Percentiles rank a stretch among this genome's conserved stretches.
Evolutionary conservation across 2,329 filamentous ascomycete genomes (phyloP).

Genomic region (Sporothrix euskadiensis): DNA sequence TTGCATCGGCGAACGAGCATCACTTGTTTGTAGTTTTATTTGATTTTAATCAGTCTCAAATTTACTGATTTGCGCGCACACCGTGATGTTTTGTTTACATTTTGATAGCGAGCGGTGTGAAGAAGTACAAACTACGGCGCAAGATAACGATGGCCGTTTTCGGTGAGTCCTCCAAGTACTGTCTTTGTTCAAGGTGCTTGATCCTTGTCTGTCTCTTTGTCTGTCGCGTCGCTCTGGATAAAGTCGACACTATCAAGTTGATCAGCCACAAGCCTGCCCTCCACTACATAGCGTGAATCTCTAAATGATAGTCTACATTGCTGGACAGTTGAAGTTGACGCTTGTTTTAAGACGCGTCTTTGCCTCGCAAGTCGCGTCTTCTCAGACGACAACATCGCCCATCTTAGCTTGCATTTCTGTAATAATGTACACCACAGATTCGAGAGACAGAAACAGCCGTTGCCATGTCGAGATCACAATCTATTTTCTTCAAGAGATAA

Average conservation of each 20-base stretch:
- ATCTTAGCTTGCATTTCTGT: background rate
- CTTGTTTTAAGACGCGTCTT: background rate
- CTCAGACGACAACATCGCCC: background rate
- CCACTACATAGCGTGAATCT: background rate
- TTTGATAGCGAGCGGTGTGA: background rate
- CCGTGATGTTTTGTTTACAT: constrained; percentile 1
- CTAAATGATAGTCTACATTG: background rate
- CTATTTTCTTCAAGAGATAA: background rate
- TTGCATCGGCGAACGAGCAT: background rate
- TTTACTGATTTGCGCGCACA: background rate
- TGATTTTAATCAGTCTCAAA: background rate
- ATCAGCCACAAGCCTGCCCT: background rate
- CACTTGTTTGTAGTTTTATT: background rate
- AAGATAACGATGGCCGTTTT: background rate
- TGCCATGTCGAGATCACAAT: background rate
- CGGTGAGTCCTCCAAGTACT: background rate
- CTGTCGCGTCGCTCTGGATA: background rate
- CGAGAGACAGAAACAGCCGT: background rate
- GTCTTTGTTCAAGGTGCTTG: background rate
- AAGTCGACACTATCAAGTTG: background rate
- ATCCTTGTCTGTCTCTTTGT: background rate
- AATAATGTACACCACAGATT: background rate
- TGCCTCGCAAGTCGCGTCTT: background rate
- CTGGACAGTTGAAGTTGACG: background rate
- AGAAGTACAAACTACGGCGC: background rate